phyloP scores from a whole-genome alignment of 1,284 basidiomycete species.

The Cutaneotrichosporon dermatis region DNA sequence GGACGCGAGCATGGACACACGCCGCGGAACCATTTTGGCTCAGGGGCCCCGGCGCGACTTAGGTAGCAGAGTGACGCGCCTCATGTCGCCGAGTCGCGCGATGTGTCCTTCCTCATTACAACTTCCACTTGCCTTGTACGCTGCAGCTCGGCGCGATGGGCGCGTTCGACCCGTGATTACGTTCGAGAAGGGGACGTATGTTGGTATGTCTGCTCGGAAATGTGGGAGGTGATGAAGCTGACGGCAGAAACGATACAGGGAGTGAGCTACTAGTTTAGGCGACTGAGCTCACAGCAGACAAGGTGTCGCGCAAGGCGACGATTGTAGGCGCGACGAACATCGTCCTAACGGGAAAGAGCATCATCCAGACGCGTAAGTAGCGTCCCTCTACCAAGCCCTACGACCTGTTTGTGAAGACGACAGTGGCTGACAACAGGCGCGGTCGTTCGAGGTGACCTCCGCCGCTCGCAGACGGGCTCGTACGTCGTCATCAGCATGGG shows the following conservation, averaged over 20 bases:
- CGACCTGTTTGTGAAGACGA: too few species aligned
- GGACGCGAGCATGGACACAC: background rate
- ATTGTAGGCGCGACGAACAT: conserved; percentile 95
- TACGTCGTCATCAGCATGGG: conserved; percentile 87
- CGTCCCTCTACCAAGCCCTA: background rate
- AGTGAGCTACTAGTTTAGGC: conserved; percentile 25
- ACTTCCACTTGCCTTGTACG: too few species aligned
- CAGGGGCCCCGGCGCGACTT: background rate
- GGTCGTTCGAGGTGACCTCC: conserved; percentile 35
- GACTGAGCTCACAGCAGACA: conserved; percentile 51
- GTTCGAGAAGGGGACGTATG: conserved; percentile 44
- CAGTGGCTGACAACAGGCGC: conserved; percentile 21
- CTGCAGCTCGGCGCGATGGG: conserved; percentile 29
- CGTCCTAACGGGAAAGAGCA: conserved; percentile 92
- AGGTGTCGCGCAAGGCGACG: conserved; percentile 86
- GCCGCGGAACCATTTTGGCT: background rate
- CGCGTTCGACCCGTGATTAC: conserved; percentile 42
- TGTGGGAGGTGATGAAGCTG: background rate
- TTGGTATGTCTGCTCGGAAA: conserved; percentile 24
- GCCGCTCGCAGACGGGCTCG: conserved; percentile 58
- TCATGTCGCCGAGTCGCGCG: too few species aligned
- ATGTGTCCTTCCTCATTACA: background rate
- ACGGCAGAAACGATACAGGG: conserved; percentile 43
- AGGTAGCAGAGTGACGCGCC: background rate
- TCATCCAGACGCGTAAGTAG: conserved; percentile 68